Conservation (phyloP, 1,284 basidiomycete species). For the Erythrobasidium hasegawianum region DNA sequence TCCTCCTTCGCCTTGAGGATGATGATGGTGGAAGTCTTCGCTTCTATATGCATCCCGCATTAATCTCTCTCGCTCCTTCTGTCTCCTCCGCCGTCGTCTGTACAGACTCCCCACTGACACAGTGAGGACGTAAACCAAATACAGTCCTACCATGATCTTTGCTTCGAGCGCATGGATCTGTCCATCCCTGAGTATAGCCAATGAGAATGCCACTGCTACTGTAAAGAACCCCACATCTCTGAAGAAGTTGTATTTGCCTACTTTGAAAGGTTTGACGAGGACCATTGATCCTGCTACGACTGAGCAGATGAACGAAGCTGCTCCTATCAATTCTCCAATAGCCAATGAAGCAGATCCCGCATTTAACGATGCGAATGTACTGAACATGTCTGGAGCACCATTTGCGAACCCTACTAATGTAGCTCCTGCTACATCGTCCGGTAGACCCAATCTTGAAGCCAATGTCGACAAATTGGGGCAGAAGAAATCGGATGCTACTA, state of each 20-base stretch:
- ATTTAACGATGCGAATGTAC: slow-evolving; percentile 89
- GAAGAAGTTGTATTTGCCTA: slow-evolving; percentile 73
- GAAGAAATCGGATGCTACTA: slow-evolving; percentile 91
- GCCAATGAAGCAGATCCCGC: slow-evolving; percentile 80
- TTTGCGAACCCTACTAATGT: slow-evolving; percentile 93
- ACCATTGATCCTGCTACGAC: slow-evolving; percentile 94
- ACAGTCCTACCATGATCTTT: slow-evolving; percentile 66
- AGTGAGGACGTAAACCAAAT: slow-evolving; percentile 69
- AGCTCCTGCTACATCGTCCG: slow-evolving; percentile 85
- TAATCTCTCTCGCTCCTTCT: slow-evolving; percentile 46
- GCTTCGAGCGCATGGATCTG: slow-evolving; percentile 71
- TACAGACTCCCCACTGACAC: slow-evolving; percentile 79
- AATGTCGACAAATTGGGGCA: slow-evolving; percentile 85
- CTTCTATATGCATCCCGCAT: slow-evolving; percentile 35
- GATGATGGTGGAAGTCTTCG: not conserved
- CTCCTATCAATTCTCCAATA: slow-evolving; percentile 90
- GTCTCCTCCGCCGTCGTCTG: slow-evolving; percentile 55
- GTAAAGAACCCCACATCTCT: slow-evolving; percentile 94
- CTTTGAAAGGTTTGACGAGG: slow-evolving; percentile 86
- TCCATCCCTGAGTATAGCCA: slow-evolving; percentile 75
- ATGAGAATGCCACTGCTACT: slow-evolving; percentile 65
- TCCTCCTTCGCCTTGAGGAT: slow-evolving; percentile 27
- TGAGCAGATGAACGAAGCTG: slow-evolving; percentile 90
- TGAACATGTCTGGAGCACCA: slow-evolving; percentile 86
- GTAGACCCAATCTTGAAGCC: slow-evolving; percentile 71